phyloP scores from a whole-genome alignment of 164 flowering plant species.

The Stephania japonica region DNA sequence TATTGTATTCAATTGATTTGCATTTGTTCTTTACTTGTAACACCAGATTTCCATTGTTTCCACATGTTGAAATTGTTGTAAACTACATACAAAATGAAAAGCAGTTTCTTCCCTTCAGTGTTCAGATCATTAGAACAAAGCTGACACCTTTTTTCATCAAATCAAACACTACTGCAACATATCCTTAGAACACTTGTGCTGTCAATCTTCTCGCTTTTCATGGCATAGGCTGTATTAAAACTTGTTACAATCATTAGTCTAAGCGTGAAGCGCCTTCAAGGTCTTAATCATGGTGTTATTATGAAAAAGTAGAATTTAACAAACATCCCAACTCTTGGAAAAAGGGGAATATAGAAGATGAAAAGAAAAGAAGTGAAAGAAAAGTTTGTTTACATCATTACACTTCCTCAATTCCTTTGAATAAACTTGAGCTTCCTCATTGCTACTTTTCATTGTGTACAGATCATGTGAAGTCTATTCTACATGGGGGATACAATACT shows the following conservation, averaged over 20 bases:
- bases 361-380: not conserved
- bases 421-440: not conserved
- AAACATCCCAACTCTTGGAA: not conserved
- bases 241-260: not conserved
- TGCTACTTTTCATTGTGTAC: not conserved
- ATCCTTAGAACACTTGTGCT: not conserved
- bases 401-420: not conserved
- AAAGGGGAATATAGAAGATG: not conserved
- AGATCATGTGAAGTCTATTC: not conserved
- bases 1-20: conserved; percentile 4
- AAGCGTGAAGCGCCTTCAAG: not conserved
- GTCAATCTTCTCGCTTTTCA: not conserved
- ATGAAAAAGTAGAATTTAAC: not conserved
- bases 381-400: not conserved
- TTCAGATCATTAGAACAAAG: not conserved
- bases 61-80: conserved; percentile 5
- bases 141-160: not conserved
- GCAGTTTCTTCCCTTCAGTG: not conserved
- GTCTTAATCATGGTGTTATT: not conserved
- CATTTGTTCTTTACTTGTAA: not conserved
- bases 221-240: not conserved
- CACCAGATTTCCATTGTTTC: not conserved
- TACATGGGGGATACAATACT: too few relatives aligned
- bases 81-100: not conserved
- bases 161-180: not conserved